Base-by-base conservation (phyloP, 1,139 yeast genomes). In the Kodamaea plutei region DNA sequence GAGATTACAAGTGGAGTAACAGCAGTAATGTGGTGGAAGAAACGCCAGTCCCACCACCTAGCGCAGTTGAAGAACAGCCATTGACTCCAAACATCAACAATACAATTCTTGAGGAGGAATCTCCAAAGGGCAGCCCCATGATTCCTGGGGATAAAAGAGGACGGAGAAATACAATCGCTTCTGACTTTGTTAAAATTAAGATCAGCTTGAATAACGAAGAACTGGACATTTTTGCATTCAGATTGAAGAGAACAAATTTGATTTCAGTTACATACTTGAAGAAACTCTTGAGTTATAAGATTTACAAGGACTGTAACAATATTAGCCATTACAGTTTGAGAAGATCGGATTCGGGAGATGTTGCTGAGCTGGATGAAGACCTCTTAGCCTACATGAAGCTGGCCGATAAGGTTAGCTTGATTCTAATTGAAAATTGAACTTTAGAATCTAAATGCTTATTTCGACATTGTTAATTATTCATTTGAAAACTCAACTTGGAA, bases 241-340 rank as follows among this genome's bases (percentile, higher is more conserved):
- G 52, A 32, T 49, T 61, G 17, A 52, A 51, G 26, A 46, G 50
- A 19, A 39, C 53, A 8, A 50, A 55, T 29, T 39, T 63, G 16
- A 45, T 48, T n/a, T 50, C 62, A 8, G 44, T 61, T 12, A 47
- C 41, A 5, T 54, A 60, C 41, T 48, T 62, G 38, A 61, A 62
- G 38, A 54, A 52, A 38, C 38, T 57, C 28, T 37, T 62, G 12
- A 56, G 62, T 25, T 49, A 43, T 41, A 62, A 62, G 39, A 56
- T 63, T 26, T 61, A 60, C 40, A 58, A 56, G 35, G 67, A 62
- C 37, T 47, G 43, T 36, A 53, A 49, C 28, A 49, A 61, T 35
- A 50, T 48, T 15, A 45, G 50, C 35, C 68, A 61, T 38, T 62
- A 59, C 37, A 45, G 40, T 18, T 49, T 61, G 29, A 40, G 40